Conservation (phyloP, 2,329 filamentous ascomycete genomes). For the Fusarium caatingaense region DNA sequence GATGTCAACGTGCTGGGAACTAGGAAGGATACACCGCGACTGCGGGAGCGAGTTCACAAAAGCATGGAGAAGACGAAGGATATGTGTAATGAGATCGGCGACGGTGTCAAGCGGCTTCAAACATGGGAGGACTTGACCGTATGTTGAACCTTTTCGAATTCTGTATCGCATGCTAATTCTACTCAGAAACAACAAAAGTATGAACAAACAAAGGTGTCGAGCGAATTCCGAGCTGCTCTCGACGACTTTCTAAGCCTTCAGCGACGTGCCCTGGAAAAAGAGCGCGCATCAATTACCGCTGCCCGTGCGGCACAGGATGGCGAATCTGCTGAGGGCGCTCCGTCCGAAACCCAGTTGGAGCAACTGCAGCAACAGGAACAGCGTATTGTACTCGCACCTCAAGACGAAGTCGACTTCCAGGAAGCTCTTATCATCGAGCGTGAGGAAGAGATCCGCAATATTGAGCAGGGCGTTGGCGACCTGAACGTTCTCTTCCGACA, state of each 20-base stretch:
- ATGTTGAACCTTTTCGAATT: slow-evolving; percentile 48
- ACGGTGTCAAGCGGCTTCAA: slow-evolving; percentile 92
- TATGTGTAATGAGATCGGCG: slow-evolving; percentile 90
- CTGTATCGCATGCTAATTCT: slow-evolving; percentile 25
- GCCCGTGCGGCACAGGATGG: slow-evolving; percentile 83
- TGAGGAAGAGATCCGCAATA: slow-evolving; percentile 95
- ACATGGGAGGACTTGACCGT: slow-evolving; percentile 87
- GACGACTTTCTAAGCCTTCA: slow-evolving; percentile 95
- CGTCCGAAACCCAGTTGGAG: slow-evolving; percentile 58
- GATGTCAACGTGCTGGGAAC: slow-evolving; percentile 90
- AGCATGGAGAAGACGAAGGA: slow-evolving; percentile 87
- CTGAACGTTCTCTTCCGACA: slow-evolving; percentile 97
- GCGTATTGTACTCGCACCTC: slow-evolving; percentile 83
- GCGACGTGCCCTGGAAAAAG: slow-evolving; percentile 88
- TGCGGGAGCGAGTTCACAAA: slow-evolving; percentile 90
- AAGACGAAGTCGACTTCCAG: slow-evolving; percentile 97
- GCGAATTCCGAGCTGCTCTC: slow-evolving; percentile 89
- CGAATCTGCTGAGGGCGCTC: slow-evolving; percentile 53
- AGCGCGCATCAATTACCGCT: slow-evolving; percentile 85
- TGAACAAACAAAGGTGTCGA: slow-evolving; percentile 92
- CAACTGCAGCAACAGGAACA: slow-evolving; percentile 72
- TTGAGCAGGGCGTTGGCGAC: slow-evolving; percentile 95
- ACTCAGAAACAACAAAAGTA: slow-evolving; percentile 91
- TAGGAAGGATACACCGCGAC: slow-evolving; percentile 88
- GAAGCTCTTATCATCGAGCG: slow-evolving; percentile 95